Evolutionary conservation across 176 grass and related monocot genomes (phyloP), one percentile per base, ranked within the genome.

Genomic region (Juncus effusus): DNA sequence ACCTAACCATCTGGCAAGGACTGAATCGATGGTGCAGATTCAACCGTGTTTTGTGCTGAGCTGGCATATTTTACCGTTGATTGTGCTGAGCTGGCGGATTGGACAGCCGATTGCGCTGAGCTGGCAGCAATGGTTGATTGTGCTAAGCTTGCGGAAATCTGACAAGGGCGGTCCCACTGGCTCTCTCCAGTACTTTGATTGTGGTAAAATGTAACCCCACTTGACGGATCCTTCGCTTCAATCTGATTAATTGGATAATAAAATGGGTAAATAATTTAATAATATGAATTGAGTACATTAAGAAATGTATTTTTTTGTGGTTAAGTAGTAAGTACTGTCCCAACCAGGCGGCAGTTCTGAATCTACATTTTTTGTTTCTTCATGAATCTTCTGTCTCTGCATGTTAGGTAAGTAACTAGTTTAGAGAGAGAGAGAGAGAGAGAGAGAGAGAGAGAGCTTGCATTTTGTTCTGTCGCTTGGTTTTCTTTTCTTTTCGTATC

Each of bases 1-100:
- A 81, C 85, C 94, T 88, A 93, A 79, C 89, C 82, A 58, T 84
- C 74, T 82, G 85, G 85, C 40, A 93, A 83, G 10, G 80, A 76
- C 86, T 77, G 57, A 44, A 74, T 40, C 60, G 54, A 10, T 2
- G 44, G 9, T 9, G 44, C 44, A 9, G 44, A 47, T 71, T 71
- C 52, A 2, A 42, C 56, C 60, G 28, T n/a, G n/a, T 78, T 52
- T 28, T 57, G 66, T 7, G 72, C 62, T 10, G 58, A 50, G 53
- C 50, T 38, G 69, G 73, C 54, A 66, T 6, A 52, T 42, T 10
- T n/a, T n/a, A 81, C 76, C 64, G 36, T 67, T 63, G n/a, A 79
- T 45, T 2, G 15, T 36, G 75, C 50, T 80, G 44, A 47, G 44
- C 44, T 47, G 9, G 4, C 44, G 44, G 71, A 51, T n/a, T n/a